These are phyloP conservation scores for Yamadazyma dendronema DNA, from an alignment of 1,139 yeast species.

Conservation along the genomic window DNA sequence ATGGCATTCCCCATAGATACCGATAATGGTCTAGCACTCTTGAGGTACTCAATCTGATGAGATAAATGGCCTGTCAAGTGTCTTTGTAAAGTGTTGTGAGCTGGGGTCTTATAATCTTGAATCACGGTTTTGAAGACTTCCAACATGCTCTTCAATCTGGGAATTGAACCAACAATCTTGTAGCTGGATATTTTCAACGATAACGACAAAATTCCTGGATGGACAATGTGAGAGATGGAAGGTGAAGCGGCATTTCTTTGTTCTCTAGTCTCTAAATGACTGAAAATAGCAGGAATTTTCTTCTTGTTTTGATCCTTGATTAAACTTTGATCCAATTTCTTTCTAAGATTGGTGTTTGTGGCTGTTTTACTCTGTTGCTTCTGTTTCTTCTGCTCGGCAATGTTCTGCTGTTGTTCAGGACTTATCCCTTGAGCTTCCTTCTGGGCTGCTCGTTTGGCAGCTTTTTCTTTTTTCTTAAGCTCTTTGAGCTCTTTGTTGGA, in stretches of 20 bases:
- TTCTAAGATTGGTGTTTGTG: conserved; percentile 52
- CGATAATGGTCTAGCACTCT: conserved; percentile 87
- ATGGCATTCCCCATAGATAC: conserved; percentile 98
- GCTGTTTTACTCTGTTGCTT: conserved; percentile 29
- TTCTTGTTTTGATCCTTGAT: conserved; percentile 38
- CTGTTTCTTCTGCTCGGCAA: conserved; percentile 42
- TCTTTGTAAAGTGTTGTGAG: conserved; percentile 80
- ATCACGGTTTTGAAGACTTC: conserved; percentile 82
- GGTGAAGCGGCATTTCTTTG: conserved; percentile 71
- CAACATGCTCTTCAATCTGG: conserved; percentile 83
- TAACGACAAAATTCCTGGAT: conserved; percentile 78
- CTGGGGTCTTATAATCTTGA: conserved; percentile 78
- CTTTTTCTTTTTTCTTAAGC: conserved; percentile 82
- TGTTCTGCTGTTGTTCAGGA: conserved; percentile 41
- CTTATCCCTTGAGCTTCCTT: conserved; percentile 54
- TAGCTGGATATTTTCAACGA: conserved; percentile 82
- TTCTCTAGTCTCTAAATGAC: conserved; percentile 83
- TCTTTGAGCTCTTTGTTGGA: conserved; percentile 86
- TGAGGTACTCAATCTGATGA: conserved; percentile 92
- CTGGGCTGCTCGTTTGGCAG: conserved; percentile 79
- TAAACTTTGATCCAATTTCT: conserved; percentile 54
- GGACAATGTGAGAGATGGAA: conserved; percentile 67
- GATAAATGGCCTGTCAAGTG: conserved; percentile 85
- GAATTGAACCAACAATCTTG: conserved; percentile 84
- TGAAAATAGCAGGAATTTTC: conserved; percentile 66